Evolutionary conservation across 192 early-diverging fungal genomes (phyloP).

Genomic region (Coemansia sp.): DNA sequence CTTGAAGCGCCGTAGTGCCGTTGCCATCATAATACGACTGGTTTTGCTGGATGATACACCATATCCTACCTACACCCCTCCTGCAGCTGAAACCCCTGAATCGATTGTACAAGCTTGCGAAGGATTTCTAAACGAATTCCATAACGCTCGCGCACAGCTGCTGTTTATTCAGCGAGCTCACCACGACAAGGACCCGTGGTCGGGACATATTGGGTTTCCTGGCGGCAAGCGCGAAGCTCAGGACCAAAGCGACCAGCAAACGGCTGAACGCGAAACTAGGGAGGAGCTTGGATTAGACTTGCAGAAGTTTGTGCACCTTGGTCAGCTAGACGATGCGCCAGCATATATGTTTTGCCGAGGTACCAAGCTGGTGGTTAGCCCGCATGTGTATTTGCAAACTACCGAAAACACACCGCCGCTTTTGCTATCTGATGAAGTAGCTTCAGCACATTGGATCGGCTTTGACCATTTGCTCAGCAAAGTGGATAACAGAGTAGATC

Average conservation of each 20-base stretch:
- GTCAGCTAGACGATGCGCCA: constrained; percentile 23
- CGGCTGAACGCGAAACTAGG: constrained; percentile 40
- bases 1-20: constrained; percentile 17
- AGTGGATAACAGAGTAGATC: too few relatives aligned
- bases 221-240: constrained; percentile 37
- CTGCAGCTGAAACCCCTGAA: background rate
- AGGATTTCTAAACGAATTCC: constrained; percentile 1
- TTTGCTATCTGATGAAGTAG: constrained; percentile 30
- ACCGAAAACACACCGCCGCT: constrained; percentile 8
- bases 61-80: constrained; percentile 10
- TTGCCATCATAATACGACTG: constrained; percentile 38
- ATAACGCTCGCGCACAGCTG: constrained; percentile 15
- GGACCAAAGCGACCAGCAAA: constrained; percentile 13
- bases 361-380: constrained; percentile 20
- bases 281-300: constrained; percentile 43
- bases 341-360: constrained; percentile 10
- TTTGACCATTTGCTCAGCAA: constrained; percentile 16
- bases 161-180: constrained; percentile 44
- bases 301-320: constrained; percentile 18
- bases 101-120: constrained; percentile 13
- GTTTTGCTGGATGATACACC: constrained; percentile 8
- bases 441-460: constrained; percentile 43
- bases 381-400: constrained; percentile 42
- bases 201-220: constrained; percentile 50
- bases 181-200: constrained; percentile 45